These are phyloP conservation scores for Allantophomopsis cytisporea DNA, from an alignment of 2,329 filamentous ascomycete genomes.

Conservation along the genomic window DNA sequence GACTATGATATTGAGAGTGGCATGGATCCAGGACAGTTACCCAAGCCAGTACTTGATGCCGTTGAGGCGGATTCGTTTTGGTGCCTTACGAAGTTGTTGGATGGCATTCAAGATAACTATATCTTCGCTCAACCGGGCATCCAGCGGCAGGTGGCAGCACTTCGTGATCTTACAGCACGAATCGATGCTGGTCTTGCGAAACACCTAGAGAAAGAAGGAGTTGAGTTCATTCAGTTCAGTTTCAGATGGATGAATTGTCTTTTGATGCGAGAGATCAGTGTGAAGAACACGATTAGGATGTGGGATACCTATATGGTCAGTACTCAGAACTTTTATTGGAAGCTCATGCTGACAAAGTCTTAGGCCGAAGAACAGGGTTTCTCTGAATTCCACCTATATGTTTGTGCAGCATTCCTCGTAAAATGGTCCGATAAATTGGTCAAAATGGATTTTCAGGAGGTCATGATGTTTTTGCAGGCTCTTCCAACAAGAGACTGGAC, in stretches of 20 bases:
- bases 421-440: slow-evolving; percentile 95
- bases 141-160: slow-evolving; percentile 77
- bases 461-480: slow-evolving; percentile 98
- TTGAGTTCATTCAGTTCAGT: slow-evolving; percentile 98
- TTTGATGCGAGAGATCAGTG: slow-evolving; percentile 92
- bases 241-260: slow-evolving; percentile 99
- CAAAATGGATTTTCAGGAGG: slow-evolving; percentile 96
- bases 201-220: slow-evolving; percentile 78
- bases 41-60: slow-evolving; percentile 80
- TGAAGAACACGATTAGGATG: slow-evolving; percentile 95
- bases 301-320: slow-evolving; percentile 97
- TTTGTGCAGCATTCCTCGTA: slow-evolving; percentile 92
- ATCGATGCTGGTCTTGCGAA: slow-evolving; percentile 78
- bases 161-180: slow-evolving; percentile 79
- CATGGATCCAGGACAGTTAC: slow-evolving; percentile 94
- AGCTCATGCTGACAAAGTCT: slow-evolving; percentile 3
- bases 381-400: slow-evolving; percentile 95
- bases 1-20: slow-evolving; percentile 82
- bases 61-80: slow-evolving; percentile 97
- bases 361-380: slow-evolving; percentile 98
- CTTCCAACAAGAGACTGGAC: slow-evolving; percentile 90
- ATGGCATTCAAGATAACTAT: slow-evolving; percentile 98
- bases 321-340: slow-evolving; percentile 5
- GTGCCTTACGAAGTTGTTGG: slow-evolving; percentile 95
- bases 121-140: slow-evolving; percentile 97